Conservation (phyloP, 2,329 filamentous ascomycete species). For the Neophaeococcomyces aloes region DNA sequence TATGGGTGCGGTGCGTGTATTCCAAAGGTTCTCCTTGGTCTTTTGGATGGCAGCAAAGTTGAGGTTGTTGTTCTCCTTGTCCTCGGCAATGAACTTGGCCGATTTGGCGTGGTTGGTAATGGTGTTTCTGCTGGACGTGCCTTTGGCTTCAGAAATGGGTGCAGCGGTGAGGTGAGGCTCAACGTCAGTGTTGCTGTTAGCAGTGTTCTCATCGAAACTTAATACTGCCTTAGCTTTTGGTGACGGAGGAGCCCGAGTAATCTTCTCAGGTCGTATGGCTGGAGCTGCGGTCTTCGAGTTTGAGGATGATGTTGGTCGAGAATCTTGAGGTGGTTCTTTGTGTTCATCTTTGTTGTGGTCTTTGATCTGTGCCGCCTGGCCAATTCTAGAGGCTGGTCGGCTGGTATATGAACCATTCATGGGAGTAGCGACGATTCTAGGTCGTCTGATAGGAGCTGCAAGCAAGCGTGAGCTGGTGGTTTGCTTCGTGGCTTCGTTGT, state of each 20-base stretch:
- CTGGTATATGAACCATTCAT: conserved; percentile 9
- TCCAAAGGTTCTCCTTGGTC: too few relatives aligned
- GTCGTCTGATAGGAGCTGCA: conserved; percentile 21
- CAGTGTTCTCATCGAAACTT: conserved; percentile 3
- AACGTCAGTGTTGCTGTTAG: conserved; percentile 5
- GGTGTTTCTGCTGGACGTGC: background rate
- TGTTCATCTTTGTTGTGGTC: background rate
- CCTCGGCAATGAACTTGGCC: conserved; percentile 9
- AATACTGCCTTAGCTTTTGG: conserved; percentile 13
- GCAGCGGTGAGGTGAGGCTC: conserved; percentile 8
- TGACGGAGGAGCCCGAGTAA: conserved; percentile 8
- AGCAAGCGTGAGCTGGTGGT: conserved; percentile 12
- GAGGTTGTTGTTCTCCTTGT: conserved; percentile 18
- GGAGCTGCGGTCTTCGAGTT: conserved; percentile 10
- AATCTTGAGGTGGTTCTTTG: conserved; percentile 1
- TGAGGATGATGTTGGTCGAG: conserved; percentile 7
- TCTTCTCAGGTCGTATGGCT: conserved; percentile 12
- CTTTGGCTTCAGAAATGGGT: background rate
- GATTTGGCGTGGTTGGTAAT: background rate
- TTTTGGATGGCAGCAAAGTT: conserved; percentile 9
- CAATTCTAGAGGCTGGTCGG: conserved; percentile 7
- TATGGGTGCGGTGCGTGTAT: background rate
- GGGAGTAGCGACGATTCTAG: conserved; percentile 20
- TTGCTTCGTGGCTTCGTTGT: conserved; percentile 11
- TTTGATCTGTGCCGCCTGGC: background rate